Conservation (phyloP, 768 basidiomycete genomes). For the Tricholomella constricta region DNA sequence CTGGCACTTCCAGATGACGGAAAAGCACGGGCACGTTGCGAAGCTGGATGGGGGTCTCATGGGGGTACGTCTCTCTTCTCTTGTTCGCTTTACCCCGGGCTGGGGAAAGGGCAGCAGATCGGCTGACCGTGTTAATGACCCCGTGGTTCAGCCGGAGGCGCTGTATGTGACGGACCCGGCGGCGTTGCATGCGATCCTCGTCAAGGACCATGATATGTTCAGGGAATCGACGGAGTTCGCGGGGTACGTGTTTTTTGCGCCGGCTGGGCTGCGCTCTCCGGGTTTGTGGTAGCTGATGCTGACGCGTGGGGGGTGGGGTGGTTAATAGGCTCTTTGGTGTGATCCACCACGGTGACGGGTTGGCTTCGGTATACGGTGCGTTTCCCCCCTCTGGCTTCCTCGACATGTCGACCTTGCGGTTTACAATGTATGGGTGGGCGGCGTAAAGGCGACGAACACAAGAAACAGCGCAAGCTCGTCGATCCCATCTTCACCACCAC, state of each 20-base stretch:
- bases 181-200: slow-evolving; percentile 25
- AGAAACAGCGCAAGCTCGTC: slow-evolving; percentile 26
- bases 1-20: slow-evolving; percentile 24
- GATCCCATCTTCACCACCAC: slow-evolving; percentile 24
- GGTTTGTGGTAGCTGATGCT: too few species aligned
- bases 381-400: neutral
- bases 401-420: too few species aligned
- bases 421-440: too few species aligned
- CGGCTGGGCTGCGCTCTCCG: too few species aligned
- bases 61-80: slow-evolving; percentile 12
- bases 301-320: too few species aligned
- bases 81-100: neutral
- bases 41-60: slow-evolving; percentile 21
- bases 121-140: neutral
- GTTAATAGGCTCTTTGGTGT: slow-evolving; percentile 28
- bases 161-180: slow-evolving; percentile 27
- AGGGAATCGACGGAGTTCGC: slow-evolving; percentile 27
- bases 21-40: slow-evolving; percentile 24
- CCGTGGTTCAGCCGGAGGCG: slow-evolving; percentile 18
- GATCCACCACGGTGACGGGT: slow-evolving; percentile 24
- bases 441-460: slow-evolving; percentile 26
- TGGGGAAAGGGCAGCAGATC: too few species aligned
- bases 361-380: slow-evolving; percentile 26
- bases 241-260: slow-evolving; percentile 13
- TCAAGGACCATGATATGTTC: slow-evolving; percentile 22